These are phyloP conservation scores for Colletotrichum sp. DNA, from an alignment of 2,329 filamentous ascomycete genomes.

Conservation along the genomic window DNA sequence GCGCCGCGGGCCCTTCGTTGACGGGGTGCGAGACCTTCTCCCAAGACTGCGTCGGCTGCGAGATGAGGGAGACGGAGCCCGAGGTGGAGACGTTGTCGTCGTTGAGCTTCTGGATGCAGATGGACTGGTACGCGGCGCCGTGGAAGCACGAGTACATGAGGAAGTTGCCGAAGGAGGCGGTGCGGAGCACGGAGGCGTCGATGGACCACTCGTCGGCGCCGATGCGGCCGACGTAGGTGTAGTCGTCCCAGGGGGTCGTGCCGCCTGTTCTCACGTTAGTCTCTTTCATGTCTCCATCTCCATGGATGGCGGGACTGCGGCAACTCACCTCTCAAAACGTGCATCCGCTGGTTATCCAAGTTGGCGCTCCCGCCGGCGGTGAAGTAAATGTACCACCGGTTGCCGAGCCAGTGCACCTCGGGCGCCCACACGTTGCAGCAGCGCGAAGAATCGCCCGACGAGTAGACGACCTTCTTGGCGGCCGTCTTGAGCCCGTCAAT, in stretches of 20 bases:
- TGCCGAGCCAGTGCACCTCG: slow-evolving; percentile 23
- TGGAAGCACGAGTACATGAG: slow-evolving; percentile 60
- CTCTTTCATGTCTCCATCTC: background rate
- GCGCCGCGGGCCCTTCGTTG: slow-evolving; percentile 59
- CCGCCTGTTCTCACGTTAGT: slow-evolving; percentile 43
- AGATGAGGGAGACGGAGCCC: slow-evolving; percentile 53
- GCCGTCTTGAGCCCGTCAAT: slow-evolving; percentile 59
- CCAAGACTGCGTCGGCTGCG: slow-evolving; percentile 54
- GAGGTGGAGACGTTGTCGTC: slow-evolving; percentile 44
- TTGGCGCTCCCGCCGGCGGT: slow-evolving; percentile 52
- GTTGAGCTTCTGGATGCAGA: slow-evolving; percentile 43
- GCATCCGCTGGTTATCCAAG: slow-evolving; percentile 53
- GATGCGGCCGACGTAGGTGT: slow-evolving; percentile 53
- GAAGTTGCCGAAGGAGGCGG: slow-evolving; percentile 52
- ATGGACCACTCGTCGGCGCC: slow-evolving; percentile 54
- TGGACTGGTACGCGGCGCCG: slow-evolving; percentile 39
- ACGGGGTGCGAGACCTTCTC: slow-evolving; percentile 55
- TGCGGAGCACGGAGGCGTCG: slow-evolving; percentile 57
- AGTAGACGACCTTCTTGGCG: slow-evolving; percentile 55
- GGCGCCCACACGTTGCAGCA: slow-evolving; percentile 41
- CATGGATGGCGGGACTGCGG: background rate
- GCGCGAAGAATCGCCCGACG: slow-evolving; percentile 46
- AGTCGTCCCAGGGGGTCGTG: slow-evolving; percentile 54
- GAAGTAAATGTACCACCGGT: slow-evolving; percentile 39
- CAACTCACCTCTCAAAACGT: slow-evolving; percentile 38